These are phyloP conservation scores for Quambalaria eucalypti DNA, from an alignment of 1,284 basidiomycete genomes.

Conservation along the genomic window DNA sequence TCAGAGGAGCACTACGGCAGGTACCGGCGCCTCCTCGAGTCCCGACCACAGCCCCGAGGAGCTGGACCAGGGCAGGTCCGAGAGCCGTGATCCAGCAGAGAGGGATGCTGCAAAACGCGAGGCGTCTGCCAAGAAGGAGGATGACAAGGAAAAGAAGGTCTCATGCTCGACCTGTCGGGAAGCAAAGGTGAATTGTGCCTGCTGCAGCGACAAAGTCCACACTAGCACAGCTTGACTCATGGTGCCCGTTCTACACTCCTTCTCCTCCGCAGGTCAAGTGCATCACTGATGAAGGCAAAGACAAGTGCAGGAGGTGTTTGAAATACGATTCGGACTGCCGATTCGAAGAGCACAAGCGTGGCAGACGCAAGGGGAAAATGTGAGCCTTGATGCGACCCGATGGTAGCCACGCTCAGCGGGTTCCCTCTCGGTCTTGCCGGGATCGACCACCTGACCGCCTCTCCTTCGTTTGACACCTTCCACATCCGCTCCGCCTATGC, in stretches of 20 bases:
- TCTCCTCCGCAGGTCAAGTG: background rate
- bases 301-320: background rate
- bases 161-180: background rate
- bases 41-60: background rate
- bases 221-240: background rate
- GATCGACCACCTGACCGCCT: background rate
- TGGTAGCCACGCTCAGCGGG: no score
- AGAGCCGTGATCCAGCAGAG: background rate
- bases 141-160: background rate
- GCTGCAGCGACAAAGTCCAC: background rate
- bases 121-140: background rate
- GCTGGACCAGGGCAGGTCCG: background rate
- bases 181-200: background rate
- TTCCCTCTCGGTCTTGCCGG: no score
- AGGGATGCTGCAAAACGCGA: background rate
- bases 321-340: background rate
- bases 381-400: background rate
- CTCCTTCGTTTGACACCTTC: background rate
- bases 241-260: background rate
- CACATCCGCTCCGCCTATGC: background rate
- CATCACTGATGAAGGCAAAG: background rate
- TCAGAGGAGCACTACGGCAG: no score
- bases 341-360: slow-evolving; percentile 2
- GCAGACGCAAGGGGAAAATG: background rate
- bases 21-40: background rate